phyloP scores from a whole-genome alignment of 768 basidiomycete genomes.

The Panaeolus papilionaceus region DNA sequence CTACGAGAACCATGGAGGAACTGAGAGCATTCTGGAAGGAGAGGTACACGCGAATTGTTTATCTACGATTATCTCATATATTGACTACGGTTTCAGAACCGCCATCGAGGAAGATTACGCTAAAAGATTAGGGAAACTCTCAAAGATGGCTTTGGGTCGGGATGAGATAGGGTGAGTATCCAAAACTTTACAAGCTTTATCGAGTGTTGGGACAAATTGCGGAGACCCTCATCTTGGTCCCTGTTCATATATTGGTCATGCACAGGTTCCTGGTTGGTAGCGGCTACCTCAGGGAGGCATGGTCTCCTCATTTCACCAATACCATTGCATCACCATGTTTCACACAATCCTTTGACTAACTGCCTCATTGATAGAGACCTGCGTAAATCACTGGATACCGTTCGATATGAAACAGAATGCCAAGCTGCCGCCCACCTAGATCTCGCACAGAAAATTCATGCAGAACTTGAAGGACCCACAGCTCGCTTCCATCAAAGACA shows the following conservation, averaged over 20 bases:
- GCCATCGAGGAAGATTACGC: slow-evolving; percentile 96
- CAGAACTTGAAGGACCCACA: slow-evolving; percentile 74
- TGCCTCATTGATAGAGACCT: slow-evolving; percentile 65
- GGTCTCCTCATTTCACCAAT: slow-evolving; percentile 10
- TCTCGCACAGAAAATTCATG: slow-evolving; percentile 76
- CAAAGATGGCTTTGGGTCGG: slow-evolving; percentile 76
- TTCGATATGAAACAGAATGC: slow-evolving; percentile 84
- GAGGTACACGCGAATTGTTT: slow-evolving; percentile 61
- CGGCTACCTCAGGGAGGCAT: slow-evolving; percentile 7
- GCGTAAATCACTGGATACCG: slow-evolving; percentile 77
- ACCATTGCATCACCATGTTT: slow-evolving; percentile 15
- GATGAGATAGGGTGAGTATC: slow-evolving; percentile 91
- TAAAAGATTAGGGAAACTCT: slow-evolving; percentile 79
- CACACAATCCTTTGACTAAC: slow-evolving; percentile 23
- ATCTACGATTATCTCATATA: slow-evolving; percentile 13
- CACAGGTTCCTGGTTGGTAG: neutral
- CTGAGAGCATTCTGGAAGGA: slow-evolving; percentile 91
- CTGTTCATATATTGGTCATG: neutral
- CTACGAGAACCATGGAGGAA: slow-evolving; percentile 87
- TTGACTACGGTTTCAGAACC: slow-evolving; percentile 55
- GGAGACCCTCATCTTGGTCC: slow-evolving; percentile 18
- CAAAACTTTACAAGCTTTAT: slow-evolving; percentile 2
- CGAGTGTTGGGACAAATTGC: neutral
- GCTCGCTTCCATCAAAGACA: slow-evolving; percentile 68
- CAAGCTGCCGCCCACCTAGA: slow-evolving; percentile 76